Base-by-base conservation (phyloP, 345 rosid species). In the Luvunga scandens region DNA sequence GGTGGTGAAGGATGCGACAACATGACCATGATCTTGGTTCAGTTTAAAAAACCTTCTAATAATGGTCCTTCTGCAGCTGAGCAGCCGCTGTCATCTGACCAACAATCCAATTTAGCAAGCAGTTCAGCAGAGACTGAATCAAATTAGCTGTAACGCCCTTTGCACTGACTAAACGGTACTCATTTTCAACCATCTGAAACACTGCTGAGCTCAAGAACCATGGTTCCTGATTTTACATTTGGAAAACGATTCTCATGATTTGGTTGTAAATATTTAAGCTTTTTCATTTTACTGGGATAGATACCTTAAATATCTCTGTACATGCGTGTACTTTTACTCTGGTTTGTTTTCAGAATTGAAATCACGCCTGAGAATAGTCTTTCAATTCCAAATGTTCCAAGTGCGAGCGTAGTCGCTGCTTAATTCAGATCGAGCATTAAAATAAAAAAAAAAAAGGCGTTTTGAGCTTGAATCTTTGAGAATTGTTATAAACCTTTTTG, bases 1-100 rank as follows among this genome's bases (percentile, higher is more conserved):
- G 84, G 89, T 63, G 98, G 98, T 0, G 97, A 92, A 87, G 99
- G 99, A 80, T 96, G 99, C 57, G 99, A 96, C 85, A 96, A 96
- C 79, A 94, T 96, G 99, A 94, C 99, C 39, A 94, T 96, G 90
- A 94, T 91, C 79, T 77, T 92, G 85, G 90, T 96, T 72, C 98
- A 91, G 77, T 90, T 96, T 80, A 92, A 88, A 89, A 92, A 88
- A 73, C 78, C 86, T 42, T 66, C 57, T 56, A 64, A 36, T 13
- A 66, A 79, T 13, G 25, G 59, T 30, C 31, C 73, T 57, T 60
- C 81, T 31, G 66, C 57, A 1, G 74, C 62, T 56, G 68, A 72
- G 24, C 66, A 61, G 70, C 50, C 62, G 7, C n/a, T 5, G 0
- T 7, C 80, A 10, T 69, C 60, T 9, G 38, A 63, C 59, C 79